These are phyloP conservation scores for Backusella tuberculispora DNA, from an alignment of 192 early-diverging fungal genomes.

Conservation along the genomic window DNA sequence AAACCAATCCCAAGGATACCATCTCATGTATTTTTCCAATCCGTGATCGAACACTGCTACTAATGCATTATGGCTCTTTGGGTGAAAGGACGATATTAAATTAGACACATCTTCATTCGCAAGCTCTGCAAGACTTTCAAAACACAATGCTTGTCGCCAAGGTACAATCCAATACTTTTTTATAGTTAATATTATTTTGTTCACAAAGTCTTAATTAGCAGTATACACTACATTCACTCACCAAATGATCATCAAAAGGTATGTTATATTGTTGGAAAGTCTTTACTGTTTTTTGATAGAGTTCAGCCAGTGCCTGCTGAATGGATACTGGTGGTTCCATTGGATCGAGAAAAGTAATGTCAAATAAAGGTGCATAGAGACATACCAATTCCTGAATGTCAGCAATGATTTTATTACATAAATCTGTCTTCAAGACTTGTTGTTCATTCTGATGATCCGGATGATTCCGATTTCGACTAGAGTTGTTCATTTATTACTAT, in stretches of 20 bases:
- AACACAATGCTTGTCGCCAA: conserved; percentile 38
- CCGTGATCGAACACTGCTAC: conserved; percentile 29
- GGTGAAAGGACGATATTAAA: conserved; percentile 30
- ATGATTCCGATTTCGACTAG: conserved; percentile 17
- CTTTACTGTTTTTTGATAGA: conserved; percentile 30
- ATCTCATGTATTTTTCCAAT: conserved; percentile 36
- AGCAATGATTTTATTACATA: conserved; percentile 25
- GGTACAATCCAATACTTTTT: conserved; percentile 36
- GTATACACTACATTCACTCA: conserved; percentile 12
- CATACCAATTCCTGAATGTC: conserved; percentile 28
- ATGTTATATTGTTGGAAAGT: conserved; percentile 20
- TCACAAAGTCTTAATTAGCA: not conserved
- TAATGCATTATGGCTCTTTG: conserved; percentile 23
- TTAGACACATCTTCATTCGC: conserved; percentile 8
- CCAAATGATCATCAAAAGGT: conserved; percentile 38
- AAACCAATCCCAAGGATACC: conserved; percentile 37
- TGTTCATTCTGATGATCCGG: conserved; percentile 28
- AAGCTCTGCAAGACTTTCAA: conserved; percentile 26
- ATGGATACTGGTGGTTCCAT: not conserved
- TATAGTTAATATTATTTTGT: not conserved
- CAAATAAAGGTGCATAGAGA: conserved; percentile 24
- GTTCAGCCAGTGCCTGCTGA: conserved; percentile 6
- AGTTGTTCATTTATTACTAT: not conserved
- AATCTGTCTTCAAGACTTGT: conserved; percentile 31
- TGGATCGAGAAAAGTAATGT: conserved; percentile 14